phyloP scores from a whole-genome alignment of 345 rosid genomes.

The Aegle marmelos region DNA sequence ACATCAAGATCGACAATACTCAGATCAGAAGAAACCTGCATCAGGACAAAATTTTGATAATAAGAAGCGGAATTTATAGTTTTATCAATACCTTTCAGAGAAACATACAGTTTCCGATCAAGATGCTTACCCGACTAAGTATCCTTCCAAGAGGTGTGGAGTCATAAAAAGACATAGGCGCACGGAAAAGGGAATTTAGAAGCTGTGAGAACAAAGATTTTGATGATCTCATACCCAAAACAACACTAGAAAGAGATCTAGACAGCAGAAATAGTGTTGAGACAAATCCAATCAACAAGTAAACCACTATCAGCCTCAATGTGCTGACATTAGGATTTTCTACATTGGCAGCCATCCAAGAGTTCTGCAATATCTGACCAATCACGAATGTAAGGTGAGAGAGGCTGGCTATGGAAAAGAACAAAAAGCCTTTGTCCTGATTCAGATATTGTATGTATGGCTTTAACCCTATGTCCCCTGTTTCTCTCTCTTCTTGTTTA shows the following conservation, averaged over 20 bases:
- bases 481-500: conserved; percentile 79
- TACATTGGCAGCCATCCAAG: conserved; percentile 80
- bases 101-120: not conserved
- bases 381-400: conserved; percentile 45
- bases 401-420: conserved; percentile 39
- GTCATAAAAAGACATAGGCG: conserved; percentile 78
- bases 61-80: conserved; percentile 1
- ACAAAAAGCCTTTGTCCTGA: conserved; percentile 61
- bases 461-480: conserved; percentile 71
- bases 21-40: conserved; percentile 76
- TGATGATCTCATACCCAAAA: conserved; percentile 54
- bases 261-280: conserved; percentile 38
- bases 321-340: conserved; percentile 56
- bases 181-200: conserved; percentile 63
- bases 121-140: conserved; percentile 59
- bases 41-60: not conserved
- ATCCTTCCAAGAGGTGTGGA: conserved; percentile 78
- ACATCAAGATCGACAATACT: conserved; percentile 90
- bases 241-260: conserved; percentile 45
- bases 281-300: conserved; percentile 45
- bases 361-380: conserved; percentile 58
- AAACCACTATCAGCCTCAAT: conserved; percentile 50
- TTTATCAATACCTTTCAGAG: not conserved
- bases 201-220: conserved; percentile 66
- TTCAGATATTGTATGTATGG: conserved; percentile 68